These are phyloP conservation scores for Raddia guianensis DNA, from an alignment of 176 grass and related monocot species.

Conservation along the genomic window DNA sequence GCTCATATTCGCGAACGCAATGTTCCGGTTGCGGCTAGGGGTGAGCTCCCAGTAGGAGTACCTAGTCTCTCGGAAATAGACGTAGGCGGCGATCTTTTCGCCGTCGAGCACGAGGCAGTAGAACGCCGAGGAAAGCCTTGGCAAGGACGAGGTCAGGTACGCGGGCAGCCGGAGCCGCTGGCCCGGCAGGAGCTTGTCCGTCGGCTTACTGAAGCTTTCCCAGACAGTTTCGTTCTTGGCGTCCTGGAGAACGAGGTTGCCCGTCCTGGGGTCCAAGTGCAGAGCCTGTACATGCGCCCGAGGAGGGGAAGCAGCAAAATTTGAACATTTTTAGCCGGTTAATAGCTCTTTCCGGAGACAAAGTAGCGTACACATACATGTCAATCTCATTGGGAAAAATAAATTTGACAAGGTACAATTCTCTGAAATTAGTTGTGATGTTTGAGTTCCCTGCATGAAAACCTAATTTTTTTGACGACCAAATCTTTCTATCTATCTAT, in stretches of 20 bases:
- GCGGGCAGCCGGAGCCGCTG: constrained; percentile 40
- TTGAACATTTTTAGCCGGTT: background rate
- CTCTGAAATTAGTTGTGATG: no score
- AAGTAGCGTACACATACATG: background rate
- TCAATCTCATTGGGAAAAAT: no score
- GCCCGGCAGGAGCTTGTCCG: constrained; percentile 45
- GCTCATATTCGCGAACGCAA: constrained; percentile 34
- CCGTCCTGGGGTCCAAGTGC: constrained; percentile 38
- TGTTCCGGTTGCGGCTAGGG: constrained; percentile 33
- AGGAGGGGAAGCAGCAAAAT: background rate
- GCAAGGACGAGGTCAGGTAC: background rate
- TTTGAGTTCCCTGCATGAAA: no score
- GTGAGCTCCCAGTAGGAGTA: constrained; percentile 70
- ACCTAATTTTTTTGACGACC: no score
- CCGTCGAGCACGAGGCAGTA: constrained; percentile 64
- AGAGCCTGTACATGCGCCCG: constrained; percentile 52
- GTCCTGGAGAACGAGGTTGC: constrained; percentile 61
- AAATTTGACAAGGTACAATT: no score
- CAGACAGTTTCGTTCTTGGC: constrained; percentile 49
- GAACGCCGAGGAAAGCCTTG: constrained; percentile 24
- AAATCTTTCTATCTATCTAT: no score
- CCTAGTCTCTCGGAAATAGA: constrained; percentile 45
- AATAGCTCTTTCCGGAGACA: background rate
- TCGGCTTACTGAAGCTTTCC: constrained; percentile 62
- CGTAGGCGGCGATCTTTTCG: constrained; percentile 54